A percentile compares a stretch with the other conserved stretches of the same genome.
Conservation (phyloP, 371 early-diverging fungal genomes). For the Mortierella sp. region DNA sequence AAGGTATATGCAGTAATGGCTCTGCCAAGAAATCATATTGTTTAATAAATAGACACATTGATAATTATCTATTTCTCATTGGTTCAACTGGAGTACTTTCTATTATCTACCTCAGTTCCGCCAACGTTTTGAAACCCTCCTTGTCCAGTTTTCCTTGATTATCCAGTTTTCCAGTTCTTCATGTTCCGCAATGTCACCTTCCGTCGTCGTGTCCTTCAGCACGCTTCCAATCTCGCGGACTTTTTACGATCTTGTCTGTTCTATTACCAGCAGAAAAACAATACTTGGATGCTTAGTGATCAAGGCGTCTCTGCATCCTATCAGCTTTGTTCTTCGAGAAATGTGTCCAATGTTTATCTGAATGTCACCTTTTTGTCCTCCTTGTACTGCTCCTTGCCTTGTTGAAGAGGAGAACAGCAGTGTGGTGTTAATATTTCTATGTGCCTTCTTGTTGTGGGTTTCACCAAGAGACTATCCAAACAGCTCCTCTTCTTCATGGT, state of each 20-base stretch:
- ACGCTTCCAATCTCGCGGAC: constrained; percentile 66
- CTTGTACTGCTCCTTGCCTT: constrained; percentile 75
- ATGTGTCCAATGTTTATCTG: background rate
- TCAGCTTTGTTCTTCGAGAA: background rate
- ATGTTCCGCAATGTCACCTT: constrained; percentile 62
- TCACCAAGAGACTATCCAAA: too few relatives aligned
- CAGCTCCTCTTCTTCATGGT: too few relatives aligned
- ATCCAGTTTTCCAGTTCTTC: constrained; percentile 69
- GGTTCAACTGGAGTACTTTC: too few relatives aligned
- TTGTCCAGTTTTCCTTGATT: constrained; percentile 66
- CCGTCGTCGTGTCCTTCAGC: constrained; percentile 66
- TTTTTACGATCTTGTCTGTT: constrained; percentile 75
- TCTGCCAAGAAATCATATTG: too few relatives aligned
- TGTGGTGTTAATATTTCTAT: too few relatives aligned
- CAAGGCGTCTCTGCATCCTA: too few relatives aligned
- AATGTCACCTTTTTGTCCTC: constrained; percentile 72
- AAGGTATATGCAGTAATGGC: too few relatives aligned
- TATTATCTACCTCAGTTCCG: constrained; percentile 60
- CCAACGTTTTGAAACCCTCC: constrained; percentile 62
- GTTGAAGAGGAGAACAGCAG: too few relatives aligned
- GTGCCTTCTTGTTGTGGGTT: too few relatives aligned
- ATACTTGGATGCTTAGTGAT: background rate
- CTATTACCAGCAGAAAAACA: constrained; percentile 42
- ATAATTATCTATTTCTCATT: too few relatives aligned
- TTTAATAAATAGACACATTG: too few relatives aligned